A percentile compares a stretch with the other conserved stretches of the same genome.
These are phyloP conservation scores for Podaxis sp. DNA, from an alignment of 768 basidiomycete species.

Conservation along the genomic window DNA sequence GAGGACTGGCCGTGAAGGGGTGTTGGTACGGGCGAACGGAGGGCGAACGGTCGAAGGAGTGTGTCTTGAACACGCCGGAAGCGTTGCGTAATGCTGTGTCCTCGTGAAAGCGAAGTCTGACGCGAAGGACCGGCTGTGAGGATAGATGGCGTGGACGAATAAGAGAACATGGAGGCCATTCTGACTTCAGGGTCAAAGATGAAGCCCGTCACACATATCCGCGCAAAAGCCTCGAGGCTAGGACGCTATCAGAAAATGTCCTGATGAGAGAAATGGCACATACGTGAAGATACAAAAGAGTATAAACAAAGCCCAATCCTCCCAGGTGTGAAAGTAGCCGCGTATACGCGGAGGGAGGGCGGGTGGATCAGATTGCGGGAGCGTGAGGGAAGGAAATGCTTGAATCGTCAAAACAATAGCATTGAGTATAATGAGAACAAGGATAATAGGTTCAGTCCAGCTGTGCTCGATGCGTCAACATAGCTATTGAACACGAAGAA, in stretches of 20 bases:
- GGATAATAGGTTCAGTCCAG: constrained; percentile 84
- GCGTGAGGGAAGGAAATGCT: constrained; percentile 59
- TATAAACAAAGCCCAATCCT: constrained; percentile 82
- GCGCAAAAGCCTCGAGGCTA: constrained; percentile 82
- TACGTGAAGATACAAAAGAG: constrained; percentile 88
- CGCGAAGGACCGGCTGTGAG: constrained; percentile 29
- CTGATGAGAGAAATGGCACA: constrained; percentile 27
- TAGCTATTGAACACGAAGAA: constrained; percentile 8
- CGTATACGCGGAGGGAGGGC: constrained; percentile 40
- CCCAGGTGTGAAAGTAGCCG: constrained; percentile 90
- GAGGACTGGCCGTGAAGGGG: constrained; percentile 18
- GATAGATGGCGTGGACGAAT: constrained; percentile 32
- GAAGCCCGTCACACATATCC: constrained; percentile 88
- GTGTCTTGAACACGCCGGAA: constrained; percentile 45
- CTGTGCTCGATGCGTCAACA: constrained; percentile 34
- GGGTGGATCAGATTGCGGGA: constrained; percentile 42
- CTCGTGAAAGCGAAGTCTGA: constrained; percentile 41
- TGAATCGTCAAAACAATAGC: constrained; percentile 83
- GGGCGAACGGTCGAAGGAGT: constrained; percentile 54
- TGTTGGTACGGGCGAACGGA: constrained; percentile 32
- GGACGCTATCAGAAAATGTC: constrained; percentile 13
- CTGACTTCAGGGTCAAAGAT: constrained; percentile 80
- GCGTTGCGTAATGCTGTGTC: constrained; percentile 45
- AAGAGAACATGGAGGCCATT: constrained; percentile 46
- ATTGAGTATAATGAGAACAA: constrained; percentile 81